Conservation (phyloP, 495 filamentous ascomycete genomes). For the Saxispiralis lemnorum region DNA sequence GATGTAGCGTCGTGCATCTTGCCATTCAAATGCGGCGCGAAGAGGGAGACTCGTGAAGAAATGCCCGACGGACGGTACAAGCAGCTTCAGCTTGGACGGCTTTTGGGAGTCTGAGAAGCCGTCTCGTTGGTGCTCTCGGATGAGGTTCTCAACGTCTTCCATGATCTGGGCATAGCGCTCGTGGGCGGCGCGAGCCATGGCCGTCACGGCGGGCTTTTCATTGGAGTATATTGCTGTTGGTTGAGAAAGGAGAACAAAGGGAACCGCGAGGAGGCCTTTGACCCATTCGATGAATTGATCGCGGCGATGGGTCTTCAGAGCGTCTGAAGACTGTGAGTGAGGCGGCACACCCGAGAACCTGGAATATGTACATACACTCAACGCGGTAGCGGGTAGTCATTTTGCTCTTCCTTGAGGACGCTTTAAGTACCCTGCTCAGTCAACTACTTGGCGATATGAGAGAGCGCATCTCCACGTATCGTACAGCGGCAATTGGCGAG, state of each 20-base stretch:
- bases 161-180: constrained; percentile 88
- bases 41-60: constrained; percentile 83
- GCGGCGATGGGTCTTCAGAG: constrained; percentile 68
- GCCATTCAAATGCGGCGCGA: constrained; percentile 76
- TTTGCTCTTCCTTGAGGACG: not conserved
- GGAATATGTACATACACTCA: constrained; percentile 43
- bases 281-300: constrained; percentile 75
- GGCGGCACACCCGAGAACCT: not conserved
- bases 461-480: no score
- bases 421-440: no score
- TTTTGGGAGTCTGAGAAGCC: constrained; percentile 12
- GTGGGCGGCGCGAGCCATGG: constrained; percentile 50
- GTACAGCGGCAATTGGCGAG: no score
- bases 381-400: constrained; percentile 90
- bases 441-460: no score
- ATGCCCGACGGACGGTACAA: constrained; percentile 72
- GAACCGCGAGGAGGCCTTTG: constrained; percentile 78
- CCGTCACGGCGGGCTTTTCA: constrained; percentile 38
- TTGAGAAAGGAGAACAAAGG: constrained; percentile 91
- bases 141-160: constrained; percentile 76
- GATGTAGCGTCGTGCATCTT: constrained; percentile 70
- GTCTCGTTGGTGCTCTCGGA: constrained; percentile 72
- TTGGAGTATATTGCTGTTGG: constrained; percentile 65
- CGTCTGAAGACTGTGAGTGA: constrained; percentile 37
- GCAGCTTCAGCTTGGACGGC: constrained; percentile 80